Base-by-base conservation (phyloP, 257 asterid genomes). In the Nicotiana noctiflora region DNA sequence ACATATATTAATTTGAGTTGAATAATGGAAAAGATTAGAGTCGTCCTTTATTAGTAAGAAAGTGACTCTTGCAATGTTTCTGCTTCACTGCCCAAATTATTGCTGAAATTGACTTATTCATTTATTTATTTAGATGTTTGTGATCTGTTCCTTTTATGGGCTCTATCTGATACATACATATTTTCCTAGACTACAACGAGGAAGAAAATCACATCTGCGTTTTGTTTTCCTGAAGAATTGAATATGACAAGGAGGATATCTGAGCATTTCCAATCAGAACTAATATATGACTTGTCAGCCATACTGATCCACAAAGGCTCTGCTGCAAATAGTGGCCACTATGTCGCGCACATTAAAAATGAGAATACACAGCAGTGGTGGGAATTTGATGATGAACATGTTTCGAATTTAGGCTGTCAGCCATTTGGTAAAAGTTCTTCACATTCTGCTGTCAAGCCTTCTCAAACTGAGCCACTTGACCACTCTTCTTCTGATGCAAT, bases 331-430 rank as follows among this genome's bases (percentile, higher is more conserved):
- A 93, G 97, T 88, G 99, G 99, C 84, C 99, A 95, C 74, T 95
- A 95, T 84, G 87, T 93, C 55, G 99, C 98, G 62, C 94, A 93
- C 85, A 88, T 95, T 84, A 95, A 88, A 96, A 96, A 95, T 81
- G 91, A 88, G 77, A 91, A 91, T 85, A 88, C 93, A 56, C 94
- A 89, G 81, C 91, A 88, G 83, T 95, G 99, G 99, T 95, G 99
- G 99, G 99, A 93, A 85, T 95, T 95, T 90, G 99, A 95, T 81
- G 99, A 93, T 82, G 99, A 95, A 81, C 89, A 75, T 19, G 98
- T 95, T 80, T 91, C 97, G 59, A 88, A 88, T 82, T 89, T 95
- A 88, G 99, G 99, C 68, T 79, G 82, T 70, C 91, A 90, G 81
- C 99, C 99, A 46, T 92, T 93, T 89, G 92, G 93, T 56, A 82